Base-by-base conservation (phyloP, 306 rosid species). In the Cucurbita argyrosperma region DNA sequence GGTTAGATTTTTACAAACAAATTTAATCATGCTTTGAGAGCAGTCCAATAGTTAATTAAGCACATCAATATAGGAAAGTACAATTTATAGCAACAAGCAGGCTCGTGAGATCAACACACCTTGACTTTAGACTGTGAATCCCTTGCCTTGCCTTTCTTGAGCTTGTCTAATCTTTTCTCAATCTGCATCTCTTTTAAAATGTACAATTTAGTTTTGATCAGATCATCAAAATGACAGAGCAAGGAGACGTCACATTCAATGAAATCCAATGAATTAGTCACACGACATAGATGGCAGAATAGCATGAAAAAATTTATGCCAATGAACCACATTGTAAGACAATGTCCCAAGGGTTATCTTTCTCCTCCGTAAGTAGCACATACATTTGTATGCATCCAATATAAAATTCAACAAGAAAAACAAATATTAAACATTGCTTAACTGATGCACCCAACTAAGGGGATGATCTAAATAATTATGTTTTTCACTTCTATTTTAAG, bases 81-180 rank as follows among this genome's bases (percentile, higher is more conserved):
- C 12, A 67, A 23, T 67, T 67, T 21, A 67, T 12, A 19, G 56
- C 56, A 46, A 56, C 73, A 66, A 23, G 72, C 37, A 66, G 39
- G 9, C 66, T 39, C 40, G 49, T 19, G 12, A 38, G 38, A 55
- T 23, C 46, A 47, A 56, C 55, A 70, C 74, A 87, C 98, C 98
- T 90, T 94, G 78, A 85, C 56, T 85, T 88, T 94, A 51, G 96
- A 76, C 77, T 84, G 97, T 71, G 97, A 89, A 82, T 90, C 92
- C 77, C 53, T 90, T 59, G 85, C 74, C 89, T 90, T 94, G 83
- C 98, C 82, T 81, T 94, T 94, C 84, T 90, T 94, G 77, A 94
- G 88, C 80, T 87, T 94, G 63, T 94, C 98, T 79, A 89, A 12
- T 88, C 98, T 90, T 80, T 94, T 94, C 50, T 90, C 97, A 84